phyloP scores from a whole-genome alignment of 2,329 filamentous ascomycete genomes.

The Hypocrella siamensis region DNA sequence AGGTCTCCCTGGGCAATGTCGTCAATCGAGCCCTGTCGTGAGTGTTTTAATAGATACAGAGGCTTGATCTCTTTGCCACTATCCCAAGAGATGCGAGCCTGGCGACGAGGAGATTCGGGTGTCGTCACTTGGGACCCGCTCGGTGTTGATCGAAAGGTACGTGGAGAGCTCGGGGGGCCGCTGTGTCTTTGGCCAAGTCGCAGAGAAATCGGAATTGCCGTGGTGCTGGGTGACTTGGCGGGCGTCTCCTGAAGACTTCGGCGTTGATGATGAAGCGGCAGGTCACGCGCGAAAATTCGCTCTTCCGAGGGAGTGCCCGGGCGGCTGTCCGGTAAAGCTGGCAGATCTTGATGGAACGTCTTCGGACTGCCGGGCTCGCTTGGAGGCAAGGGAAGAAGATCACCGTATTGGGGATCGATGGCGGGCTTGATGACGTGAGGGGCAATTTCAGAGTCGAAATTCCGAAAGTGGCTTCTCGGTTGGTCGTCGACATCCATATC shows the following conservation, averaged over 20 bases:
- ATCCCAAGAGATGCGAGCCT: constrained; percentile 43
- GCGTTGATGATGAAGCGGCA: constrained; percentile 28
- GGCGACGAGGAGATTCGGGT: constrained; percentile 21
- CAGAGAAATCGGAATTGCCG: constrained; percentile 41
- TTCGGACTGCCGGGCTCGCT: constrained; percentile 37
- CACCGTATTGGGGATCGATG: constrained; percentile 51
- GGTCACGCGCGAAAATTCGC: constrained; percentile 22
- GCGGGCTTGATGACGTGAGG: constrained; percentile 44
- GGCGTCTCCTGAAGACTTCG: constrained; percentile 32
- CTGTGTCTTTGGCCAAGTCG: constrained; percentile 27
- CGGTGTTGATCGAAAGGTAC: constrained; percentile 22
- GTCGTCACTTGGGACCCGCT: constrained; percentile 15
- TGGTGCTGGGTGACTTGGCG: constrained; percentile 36
- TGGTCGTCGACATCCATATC: constrained; percentile 7
- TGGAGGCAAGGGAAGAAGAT: constrained; percentile 47
- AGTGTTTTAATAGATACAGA: constrained; percentile 62
- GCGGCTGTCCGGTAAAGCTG: constrained; percentile 42
- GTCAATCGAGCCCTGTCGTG: constrained; percentile 21
- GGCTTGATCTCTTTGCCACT: constrained; percentile 60
- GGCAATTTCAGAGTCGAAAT: constrained; percentile 41
- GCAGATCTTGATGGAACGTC: constrained; percentile 23
- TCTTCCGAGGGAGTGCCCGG: constrained; percentile 39
- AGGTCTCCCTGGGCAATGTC: constrained; percentile 19
- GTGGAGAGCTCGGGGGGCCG: constrained; percentile 26
- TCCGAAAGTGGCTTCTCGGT: constrained; percentile 14